Conservation (phyloP, 208 protist genomes). For the Vickermania spadyakhi region DNA sequence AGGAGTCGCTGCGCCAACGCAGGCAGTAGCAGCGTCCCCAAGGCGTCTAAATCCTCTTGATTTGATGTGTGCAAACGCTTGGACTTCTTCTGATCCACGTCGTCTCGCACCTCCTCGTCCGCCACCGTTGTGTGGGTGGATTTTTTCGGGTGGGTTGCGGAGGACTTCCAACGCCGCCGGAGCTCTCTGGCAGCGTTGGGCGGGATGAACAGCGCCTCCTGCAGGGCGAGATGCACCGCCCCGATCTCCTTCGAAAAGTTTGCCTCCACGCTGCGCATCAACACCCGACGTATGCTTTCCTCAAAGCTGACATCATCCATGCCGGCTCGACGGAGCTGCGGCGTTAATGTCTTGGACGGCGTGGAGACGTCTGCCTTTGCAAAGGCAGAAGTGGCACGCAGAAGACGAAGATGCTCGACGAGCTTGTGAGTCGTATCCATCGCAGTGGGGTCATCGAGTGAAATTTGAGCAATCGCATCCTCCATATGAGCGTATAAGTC, state of each 20-base stretch:
- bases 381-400: constrained; percentile 61
- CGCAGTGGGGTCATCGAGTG: constrained; percentile 71
- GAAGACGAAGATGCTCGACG: constrained; percentile 70
- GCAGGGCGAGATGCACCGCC: background rate
- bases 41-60: no score
- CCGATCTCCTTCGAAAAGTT: constrained; percentile 18
- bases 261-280: constrained; percentile 51
- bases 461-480: constrained; percentile 41
- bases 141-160: background rate
- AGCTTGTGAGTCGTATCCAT: constrained; percentile 62
- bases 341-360: constrained; percentile 13
- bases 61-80: no score
- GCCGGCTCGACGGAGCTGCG: no score
- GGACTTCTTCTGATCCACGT: no score
- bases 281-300: constrained; percentile 33
- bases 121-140: background rate
- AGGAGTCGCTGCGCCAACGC: constrained; percentile 7
- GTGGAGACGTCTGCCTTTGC: background rate
- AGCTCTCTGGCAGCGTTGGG: background rate
- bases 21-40: background rate
- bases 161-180: background rate
- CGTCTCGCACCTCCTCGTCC: no score
- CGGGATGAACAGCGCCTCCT: background rate
- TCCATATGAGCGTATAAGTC: constrained; percentile 62
- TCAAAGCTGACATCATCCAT: constrained; percentile 28